Conservation (phyloP, 2,329 filamentous ascomycete genomes). For the Didymella keratinophila region DNA sequence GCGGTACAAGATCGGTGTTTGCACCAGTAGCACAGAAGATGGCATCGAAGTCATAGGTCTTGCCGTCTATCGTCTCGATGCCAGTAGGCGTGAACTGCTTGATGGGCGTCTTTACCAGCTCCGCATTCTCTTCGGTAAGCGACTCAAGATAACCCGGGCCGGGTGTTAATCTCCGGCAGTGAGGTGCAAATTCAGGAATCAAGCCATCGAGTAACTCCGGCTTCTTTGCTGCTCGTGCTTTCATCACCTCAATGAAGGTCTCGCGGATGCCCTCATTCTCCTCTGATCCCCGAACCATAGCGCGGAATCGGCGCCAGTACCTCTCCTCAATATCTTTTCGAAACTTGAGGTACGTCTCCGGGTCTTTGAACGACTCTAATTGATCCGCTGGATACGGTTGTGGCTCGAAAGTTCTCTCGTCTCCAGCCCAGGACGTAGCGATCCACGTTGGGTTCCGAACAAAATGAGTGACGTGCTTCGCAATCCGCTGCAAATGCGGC, state of each 20-base stretch:
- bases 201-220: slow-evolving; percentile 53
- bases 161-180: slow-evolving; percentile 47
- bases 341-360: slow-evolving; percentile 64
- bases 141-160: slow-evolving; percentile 52
- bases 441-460: slow-evolving; percentile 67
- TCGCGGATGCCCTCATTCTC: slow-evolving; percentile 46
- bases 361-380: slow-evolving; percentile 65
- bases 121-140: slow-evolving; percentile 52
- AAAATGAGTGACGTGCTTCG: slow-evolving; percentile 59
- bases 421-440: slow-evolving; percentile 62
- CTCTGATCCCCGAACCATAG: slow-evolving; percentile 49
- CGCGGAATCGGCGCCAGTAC: slow-evolving; percentile 64
- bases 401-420: slow-evolving; percentile 52
- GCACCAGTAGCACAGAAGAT: slow-evolving; percentile 72
- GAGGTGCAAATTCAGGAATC: slow-evolving; percentile 50
- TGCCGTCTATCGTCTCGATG: slow-evolving; percentile 51
- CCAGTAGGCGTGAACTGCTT: slow-evolving; percentile 49
- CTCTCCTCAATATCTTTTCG: slow-evolving; percentile 57
- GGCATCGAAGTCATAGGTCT: slow-evolving; percentile 51
- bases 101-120: slow-evolving; percentile 52
- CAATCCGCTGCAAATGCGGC: slow-evolving; percentile 66
- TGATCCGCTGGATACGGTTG: slow-evolving; percentile 61
- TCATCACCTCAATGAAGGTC: slow-evolving; percentile 46
- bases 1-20: slow-evolving; percentile 60
- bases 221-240: slow-evolving; percentile 51